Conservation (phyloP, 2,329 filamentous ascomycete species). For the Bipolaris zeicola region DNA sequence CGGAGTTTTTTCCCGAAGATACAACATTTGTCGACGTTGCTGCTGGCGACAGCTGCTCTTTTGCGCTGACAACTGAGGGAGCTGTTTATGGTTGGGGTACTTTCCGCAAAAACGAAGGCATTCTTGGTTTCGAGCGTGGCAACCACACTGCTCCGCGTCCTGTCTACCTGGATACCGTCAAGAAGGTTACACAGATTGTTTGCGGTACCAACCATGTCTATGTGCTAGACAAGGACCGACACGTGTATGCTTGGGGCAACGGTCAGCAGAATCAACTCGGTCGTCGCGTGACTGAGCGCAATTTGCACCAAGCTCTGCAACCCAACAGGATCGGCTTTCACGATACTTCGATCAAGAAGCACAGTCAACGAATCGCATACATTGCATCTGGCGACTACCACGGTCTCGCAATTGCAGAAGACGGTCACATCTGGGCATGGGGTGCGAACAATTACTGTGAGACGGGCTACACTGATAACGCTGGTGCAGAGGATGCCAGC, state of each 20-base stretch:
- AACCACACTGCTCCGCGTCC: constrained; percentile 49
- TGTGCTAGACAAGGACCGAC: constrained; percentile 68
- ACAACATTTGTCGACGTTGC: constrained; percentile 70
- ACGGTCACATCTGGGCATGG: constrained; percentile 77
- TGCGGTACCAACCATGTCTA: constrained; percentile 74
- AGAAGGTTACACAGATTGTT: constrained; percentile 68
- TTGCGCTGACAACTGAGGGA: constrained; percentile 76
- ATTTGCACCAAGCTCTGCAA: constrained; percentile 59
- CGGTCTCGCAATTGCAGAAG: constrained; percentile 74
- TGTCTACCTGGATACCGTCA: constrained; percentile 65
- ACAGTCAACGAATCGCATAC: constrained; percentile 61
- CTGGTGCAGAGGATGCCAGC: constrained; percentile 71
- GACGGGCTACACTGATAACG: constrained; percentile 68
- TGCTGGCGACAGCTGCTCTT: constrained; percentile 75
- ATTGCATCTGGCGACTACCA: constrained; percentile 78
- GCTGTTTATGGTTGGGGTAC: constrained; percentile 84
- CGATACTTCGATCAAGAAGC: constrained; percentile 36
- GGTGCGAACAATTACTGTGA: constrained; percentile 87
- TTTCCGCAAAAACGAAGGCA: constrained; percentile 72
- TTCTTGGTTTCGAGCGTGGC: constrained; percentile 66
- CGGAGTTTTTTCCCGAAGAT: constrained; percentile 63
- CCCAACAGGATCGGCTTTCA: constrained; percentile 64
- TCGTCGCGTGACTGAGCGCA: constrained; percentile 66
- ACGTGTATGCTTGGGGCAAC: constrained; percentile 73
- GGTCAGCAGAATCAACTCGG: constrained; percentile 75